Conservation (phyloP, 495 filamentous ascomycete genomes). For the Sordaria brevicollis region DNA sequence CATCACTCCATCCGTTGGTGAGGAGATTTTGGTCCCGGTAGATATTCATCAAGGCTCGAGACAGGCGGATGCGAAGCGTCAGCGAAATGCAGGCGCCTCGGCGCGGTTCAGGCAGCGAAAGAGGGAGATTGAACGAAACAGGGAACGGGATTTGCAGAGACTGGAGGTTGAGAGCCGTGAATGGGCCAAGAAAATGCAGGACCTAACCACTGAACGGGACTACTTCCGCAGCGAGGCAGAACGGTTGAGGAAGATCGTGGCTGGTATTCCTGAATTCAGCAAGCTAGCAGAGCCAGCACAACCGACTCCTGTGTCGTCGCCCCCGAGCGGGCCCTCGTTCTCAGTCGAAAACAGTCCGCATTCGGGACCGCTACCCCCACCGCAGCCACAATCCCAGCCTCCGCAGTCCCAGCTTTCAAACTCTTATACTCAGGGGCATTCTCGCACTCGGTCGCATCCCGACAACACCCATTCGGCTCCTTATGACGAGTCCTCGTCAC, state of each 20-base stretch:
- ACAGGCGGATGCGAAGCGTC: constrained; percentile 80
- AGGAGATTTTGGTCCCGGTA: constrained; percentile 51
- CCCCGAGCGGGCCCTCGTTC: constrained; percentile 20
- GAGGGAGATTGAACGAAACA: constrained; percentile 79
- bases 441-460: constrained; percentile 8
- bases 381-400: constrained; percentile 7
- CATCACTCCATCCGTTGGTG: constrained; percentile 31
- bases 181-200: constrained; percentile 32
- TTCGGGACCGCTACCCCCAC: constrained; percentile 6
- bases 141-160: constrained; percentile 51
- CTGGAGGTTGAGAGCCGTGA: constrained; percentile 49
- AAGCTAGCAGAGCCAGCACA: constrained; percentile 38
- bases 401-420: constrained; percentile 6
- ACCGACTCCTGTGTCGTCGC: constrained; percentile 31
- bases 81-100: constrained; percentile 88
- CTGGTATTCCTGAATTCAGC: constrained; percentile 40
- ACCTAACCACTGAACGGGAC: constrained; percentile 38
- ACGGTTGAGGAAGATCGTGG: constrained; percentile 54
- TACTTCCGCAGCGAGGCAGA: constrained; percentile 47
- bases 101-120: constrained; percentile 77
- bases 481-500: constrained; percentile 21
- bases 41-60: constrained; percentile 74
- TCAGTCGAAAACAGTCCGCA: constrained; percentile 23
- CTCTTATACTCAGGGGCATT: constrained; percentile 4
- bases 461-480: constrained; percentile 13